Conservation (phyloP, 1,284 basidiomycete genomes). For the Cryptococcus amylolentus region DNA sequence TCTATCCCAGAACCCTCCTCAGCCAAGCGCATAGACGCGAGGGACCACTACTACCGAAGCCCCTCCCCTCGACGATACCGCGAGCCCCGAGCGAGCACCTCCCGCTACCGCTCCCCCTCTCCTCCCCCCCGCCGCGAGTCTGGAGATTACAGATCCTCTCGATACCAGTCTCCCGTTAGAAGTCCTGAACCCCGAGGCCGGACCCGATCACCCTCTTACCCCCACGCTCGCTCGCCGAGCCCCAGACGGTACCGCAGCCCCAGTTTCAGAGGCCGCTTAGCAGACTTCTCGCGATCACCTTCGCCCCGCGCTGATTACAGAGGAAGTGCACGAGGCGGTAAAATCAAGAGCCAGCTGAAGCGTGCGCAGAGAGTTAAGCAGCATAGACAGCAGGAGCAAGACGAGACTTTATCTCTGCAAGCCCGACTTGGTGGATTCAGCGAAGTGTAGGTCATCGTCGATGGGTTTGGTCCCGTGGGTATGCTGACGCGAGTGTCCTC, state of each 20-base stretch:
- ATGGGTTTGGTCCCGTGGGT: not conserved
- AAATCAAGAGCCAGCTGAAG: no score
- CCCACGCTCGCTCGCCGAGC: not conserved
- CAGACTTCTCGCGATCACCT: conserved; percentile 1
- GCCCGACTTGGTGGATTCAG: not conserved
- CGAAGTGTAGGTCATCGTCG: not conserved
- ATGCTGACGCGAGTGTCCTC: not conserved
- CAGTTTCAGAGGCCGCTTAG: not conserved
- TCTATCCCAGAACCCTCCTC: not conserved
- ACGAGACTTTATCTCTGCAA: not conserved
- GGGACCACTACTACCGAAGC: not conserved
- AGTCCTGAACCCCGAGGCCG: no score
- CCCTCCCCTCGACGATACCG: not conserved
- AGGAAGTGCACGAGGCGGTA: not conserved
- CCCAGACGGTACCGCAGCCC: not conserved
- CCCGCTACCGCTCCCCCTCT: not conserved
- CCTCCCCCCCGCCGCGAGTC: not conserved
- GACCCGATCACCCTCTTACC: not conserved
- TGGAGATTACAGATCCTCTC: not conserved
- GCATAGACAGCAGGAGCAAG: no score
- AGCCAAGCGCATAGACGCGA: not conserved
- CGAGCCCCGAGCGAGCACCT: not conserved
- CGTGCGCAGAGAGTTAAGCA: no score
- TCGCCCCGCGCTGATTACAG: not conserved
- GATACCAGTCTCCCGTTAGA: no score